Conservation (phyloP, 31 red algal genomes). For the Bonnemaisonia californica region DNA sequence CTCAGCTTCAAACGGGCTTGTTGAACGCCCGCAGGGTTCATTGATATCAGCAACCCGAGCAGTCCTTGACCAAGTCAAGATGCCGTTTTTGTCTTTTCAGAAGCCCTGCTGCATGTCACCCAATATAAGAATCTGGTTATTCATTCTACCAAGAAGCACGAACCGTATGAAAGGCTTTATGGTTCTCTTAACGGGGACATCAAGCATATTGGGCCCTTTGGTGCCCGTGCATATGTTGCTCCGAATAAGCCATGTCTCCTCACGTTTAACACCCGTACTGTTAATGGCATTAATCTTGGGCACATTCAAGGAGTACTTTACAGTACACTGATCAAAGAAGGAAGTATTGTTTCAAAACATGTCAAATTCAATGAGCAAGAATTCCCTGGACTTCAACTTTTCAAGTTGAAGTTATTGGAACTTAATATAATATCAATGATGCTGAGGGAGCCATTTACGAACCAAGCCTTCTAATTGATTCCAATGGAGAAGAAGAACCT, state of each 20-base stretch:
- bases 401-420: too few species aligned
- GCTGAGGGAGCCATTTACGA: too few species aligned
- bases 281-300: constrained; percentile 12
- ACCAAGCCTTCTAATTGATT: too few species aligned
- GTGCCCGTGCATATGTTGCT: too few species aligned
- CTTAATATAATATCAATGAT: too few species aligned
- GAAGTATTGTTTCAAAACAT: constrained; percentile 34
- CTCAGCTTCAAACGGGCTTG: constrained; percentile 35
- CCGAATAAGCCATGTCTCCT: too few species aligned
- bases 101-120: constrained; percentile 21
- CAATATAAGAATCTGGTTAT: constrained; percentile 2
- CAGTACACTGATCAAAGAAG: constrained; percentile 6
- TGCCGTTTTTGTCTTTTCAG: constrained; percentile 24
- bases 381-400: constrained; percentile 9
- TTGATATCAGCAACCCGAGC: neutral
- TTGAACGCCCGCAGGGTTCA: constrained; percentile 30
- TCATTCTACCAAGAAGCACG: neutral
- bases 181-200: neutral
- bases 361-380: constrained; percentile 21
- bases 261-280: neutral
- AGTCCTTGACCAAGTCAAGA: constrained; percentile 5
- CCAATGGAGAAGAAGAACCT: too few species aligned
- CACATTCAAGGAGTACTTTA: constrained; percentile 37
- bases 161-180: constrained; percentile 20
- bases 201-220: constrained; percentile 39